Base-by-base conservation (phyloP, 1,139 yeast species). In the Hansenula sp. region DNA sequence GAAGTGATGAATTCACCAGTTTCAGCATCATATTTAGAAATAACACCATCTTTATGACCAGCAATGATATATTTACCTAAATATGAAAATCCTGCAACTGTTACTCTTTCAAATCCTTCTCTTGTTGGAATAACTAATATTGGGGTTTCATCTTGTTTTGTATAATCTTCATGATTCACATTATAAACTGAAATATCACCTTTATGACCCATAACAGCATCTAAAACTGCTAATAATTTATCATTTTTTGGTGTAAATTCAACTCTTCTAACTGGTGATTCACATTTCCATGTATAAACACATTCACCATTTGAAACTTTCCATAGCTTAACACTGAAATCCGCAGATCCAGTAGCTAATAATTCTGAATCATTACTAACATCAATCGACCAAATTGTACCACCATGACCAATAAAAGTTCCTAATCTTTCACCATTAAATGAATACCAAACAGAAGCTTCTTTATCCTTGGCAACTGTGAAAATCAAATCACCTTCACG, bases 361-460 rank as follows among this genome's bases (percentile, higher is more conserved):
- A 77, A 75, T 33, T 73, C 71, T 20, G 94, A 67, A 59, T 73
- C 72, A 36, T 75, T 70, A 62, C 87, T 95, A 40, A 89, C 84
- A 60, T 92, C 97, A 50, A 92, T 83, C 31, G 96, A 82, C 95
- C 95, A 89, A 58, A 92, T 83, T 46, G 97, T 87, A 80, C 98
- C 98, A 49, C 75, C 75, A 64, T 92, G 98, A 16, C 89, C 89
- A 46, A 77, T 80, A 53, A 88, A 78, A 44, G 99, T 92, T 39
- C 98, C 99, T 46, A 94, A 68, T 66, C 98, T 80, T 68, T 94
- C 98, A 55, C 99, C 99, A 62, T 90, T 92, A 51, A 86, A 83
- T 22, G 97, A 79, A 65, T 77, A 92, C 97, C 97, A 94, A 48
- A 90, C 84, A 42, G 89, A 82, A n/a, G 92, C 94, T 37, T 72